phyloP scores from a whole-genome alignment of 306 rosid species.

The Spatholobus suberectus region DNA sequence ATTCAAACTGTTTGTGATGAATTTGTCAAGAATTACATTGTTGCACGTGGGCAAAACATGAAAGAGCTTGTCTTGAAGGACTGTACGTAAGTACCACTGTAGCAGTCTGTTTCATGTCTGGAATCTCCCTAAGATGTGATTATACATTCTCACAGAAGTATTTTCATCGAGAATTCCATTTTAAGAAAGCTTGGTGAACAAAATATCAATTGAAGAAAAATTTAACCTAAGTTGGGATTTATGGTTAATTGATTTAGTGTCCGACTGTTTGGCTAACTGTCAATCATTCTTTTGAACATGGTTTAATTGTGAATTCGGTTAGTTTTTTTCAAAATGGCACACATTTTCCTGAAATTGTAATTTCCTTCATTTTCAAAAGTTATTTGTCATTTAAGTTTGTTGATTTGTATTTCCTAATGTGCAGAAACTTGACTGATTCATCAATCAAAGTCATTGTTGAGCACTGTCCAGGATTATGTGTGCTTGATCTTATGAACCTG shows the following conservation, averaged over 20 bases:
- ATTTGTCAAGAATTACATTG: slow-evolving; percentile 61
- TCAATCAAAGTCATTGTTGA: slow-evolving; percentile 78
- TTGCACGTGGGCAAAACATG: slow-evolving; percentile 64
- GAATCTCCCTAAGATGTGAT: slow-evolving; percentile 34
- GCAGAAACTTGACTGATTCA: slow-evolving; percentile 83
- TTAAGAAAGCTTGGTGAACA: background rate
- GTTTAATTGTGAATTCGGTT: background rate
- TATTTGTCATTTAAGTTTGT: slow-evolving; percentile 22
- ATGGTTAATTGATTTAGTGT: background rate
- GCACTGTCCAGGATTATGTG: slow-evolving; percentile 61
- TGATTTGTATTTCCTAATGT: slow-evolving; percentile 40
- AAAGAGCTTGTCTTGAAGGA: slow-evolving; percentile 78
- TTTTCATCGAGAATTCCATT: background rate
- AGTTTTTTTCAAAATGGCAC: background rate
- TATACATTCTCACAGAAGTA: background rate
- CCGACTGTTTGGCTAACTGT: background rate
- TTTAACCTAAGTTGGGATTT: background rate
- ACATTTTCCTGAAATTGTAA: background rate
- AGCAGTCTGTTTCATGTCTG: background rate
- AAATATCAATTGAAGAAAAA: background rate
- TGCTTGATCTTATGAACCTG: slow-evolving; percentile 66
- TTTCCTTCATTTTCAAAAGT: slow-evolving; percentile 18
- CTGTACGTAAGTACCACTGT: slow-evolving; percentile 67
- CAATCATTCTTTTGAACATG: slow-evolving; percentile 15
- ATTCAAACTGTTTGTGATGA: slow-evolving; percentile 61